Base-by-base conservation (phyloP, 257 asterid species). In the Forsythia viridissima region DNA sequence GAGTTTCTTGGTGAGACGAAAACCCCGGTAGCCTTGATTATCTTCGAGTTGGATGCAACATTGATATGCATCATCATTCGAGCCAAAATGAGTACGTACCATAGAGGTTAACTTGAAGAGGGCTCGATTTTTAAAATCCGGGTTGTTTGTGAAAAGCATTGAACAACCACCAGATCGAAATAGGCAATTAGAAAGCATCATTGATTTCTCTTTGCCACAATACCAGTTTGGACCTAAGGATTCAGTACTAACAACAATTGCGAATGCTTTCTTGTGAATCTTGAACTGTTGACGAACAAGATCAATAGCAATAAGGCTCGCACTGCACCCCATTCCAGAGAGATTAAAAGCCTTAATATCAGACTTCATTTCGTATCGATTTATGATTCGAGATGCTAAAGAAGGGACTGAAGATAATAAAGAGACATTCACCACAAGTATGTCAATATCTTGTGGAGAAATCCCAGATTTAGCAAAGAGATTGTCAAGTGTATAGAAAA, bases 321-420 rank as follows among this genome's bases (percentile, higher is more conserved):
- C 89, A 57, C 89, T 85, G 24, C 89, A 85, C 9, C 89, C 89
- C 89, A 85, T 85, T 21, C 89, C 89, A 4, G 89, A 38, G 18
- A 85, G 89, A 61, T 85, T 85, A 15, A 80, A 82, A 13, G 86
- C 70, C 76, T 85, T 82, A 5, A 85, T 46, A 39, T 82, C 59
- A 0, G 82, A 12, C 68, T 73, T 82, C 89, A 85, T 82, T 61
- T 85, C 77, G 80, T 85, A 85, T 12, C 77, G 83, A 20, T 82
- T 85, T 8, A 85, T 52, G 3, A 85, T 52, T 12, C 89, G 76
- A 4, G 86, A 21, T 9, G 86, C 43, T 1, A 85, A 61, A 20
- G 86, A 82, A 21, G 86, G 86, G 2, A 61, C 72, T 0, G 83
- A 0, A 11, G 89, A 72, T 8, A 85, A 82, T 5, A 85, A 69